Evolutionary conservation across 2,329 filamentous ascomycete genomes (phyloP).

Genomic region (Periglandula ipomoeae): DNA sequence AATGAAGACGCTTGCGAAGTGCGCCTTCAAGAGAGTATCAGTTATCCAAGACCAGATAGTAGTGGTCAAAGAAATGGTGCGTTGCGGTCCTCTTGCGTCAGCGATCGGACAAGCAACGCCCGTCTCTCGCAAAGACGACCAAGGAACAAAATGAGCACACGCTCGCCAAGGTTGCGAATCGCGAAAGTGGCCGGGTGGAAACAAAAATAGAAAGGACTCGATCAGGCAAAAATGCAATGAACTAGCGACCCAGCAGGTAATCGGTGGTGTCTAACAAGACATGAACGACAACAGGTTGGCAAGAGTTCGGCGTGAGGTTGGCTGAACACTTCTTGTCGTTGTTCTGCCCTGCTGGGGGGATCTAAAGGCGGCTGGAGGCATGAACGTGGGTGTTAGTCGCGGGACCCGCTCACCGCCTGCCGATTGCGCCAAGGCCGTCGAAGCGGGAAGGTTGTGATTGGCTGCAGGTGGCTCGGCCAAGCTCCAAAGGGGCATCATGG

Average conservation of each 20-base stretch:
- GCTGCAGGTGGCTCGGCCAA: neutral
- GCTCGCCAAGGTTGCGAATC: neutral
- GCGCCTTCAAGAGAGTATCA: neutral
- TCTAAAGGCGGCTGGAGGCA: neutral
- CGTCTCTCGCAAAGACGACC: neutral
- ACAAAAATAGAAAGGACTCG: neutral
- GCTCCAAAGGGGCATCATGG: conserved; percentile 2
- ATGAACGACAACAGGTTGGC: conserved; percentile 1
- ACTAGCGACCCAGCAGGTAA: neutral
- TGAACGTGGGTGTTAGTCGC: conserved; percentile 12
- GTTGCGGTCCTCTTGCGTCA: neutral
- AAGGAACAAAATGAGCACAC: neutral
- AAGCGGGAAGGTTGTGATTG: conserved; percentile 7
- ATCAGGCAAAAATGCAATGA: neutral
- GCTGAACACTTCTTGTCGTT: neutral
- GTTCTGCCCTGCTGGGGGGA: neutral
- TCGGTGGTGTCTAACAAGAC: neutral
- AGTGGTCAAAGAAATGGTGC: neutral
- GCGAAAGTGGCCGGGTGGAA: neutral
- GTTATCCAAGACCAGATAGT: neutral
- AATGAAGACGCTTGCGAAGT: neutral
- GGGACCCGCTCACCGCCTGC: conserved; percentile 13
- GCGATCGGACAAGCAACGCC: neutral
- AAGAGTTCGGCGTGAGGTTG: neutral
- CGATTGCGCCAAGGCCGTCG: conserved; percentile 7